Conservation (phyloP, 1,139 yeast species). For the Yamadazyma taylorii region DNA sequence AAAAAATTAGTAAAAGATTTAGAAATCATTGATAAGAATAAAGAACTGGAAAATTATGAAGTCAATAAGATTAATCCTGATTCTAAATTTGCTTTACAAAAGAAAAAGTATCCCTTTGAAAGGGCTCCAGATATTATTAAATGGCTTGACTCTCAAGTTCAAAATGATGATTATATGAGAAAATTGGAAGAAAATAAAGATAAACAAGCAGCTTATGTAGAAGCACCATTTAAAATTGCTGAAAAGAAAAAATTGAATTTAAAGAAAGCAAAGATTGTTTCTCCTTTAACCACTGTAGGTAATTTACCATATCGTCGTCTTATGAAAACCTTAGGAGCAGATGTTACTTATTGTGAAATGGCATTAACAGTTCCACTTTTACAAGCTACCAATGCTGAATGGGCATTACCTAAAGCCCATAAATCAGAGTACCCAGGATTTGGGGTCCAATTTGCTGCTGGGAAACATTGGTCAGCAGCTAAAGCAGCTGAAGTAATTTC, state of each 20-base stretch:
- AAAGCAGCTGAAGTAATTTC: constrained; percentile 84
- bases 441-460: constrained; percentile 91
- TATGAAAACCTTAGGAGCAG: constrained; percentile 91
- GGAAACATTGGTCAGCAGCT: constrained; percentile 91
- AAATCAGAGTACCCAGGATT: constrained; percentile 78
- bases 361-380: constrained; percentile 82
- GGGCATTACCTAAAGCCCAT: constrained; percentile 97
- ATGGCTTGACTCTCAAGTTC: constrained; percentile 51
- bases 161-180: constrained; percentile 35
- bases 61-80: constrained; percentile 61
- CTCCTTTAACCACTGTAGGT: constrained; percentile 97
- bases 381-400: constrained; percentile 89
- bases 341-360: constrained; percentile 94
- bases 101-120: constrained; percentile 58
- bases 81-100: constrained; percentile 57
- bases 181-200: constrained; percentile 38
- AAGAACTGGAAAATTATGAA: constrained; percentile 48
- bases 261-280: constrained; percentile 76
- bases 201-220: constrained; percentile 51
- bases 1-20: constrained; percentile 46
- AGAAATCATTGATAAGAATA: constrained; percentile 36
- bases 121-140: constrained; percentile 55
- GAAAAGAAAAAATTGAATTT: constrained; percentile 79
- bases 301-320: constrained; percentile 92
- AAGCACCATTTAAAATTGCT: constrained; percentile 72